phyloP scores from a whole-genome alignment of 768 basidiomycete genomes.

The Epithele typhae region DNA sequence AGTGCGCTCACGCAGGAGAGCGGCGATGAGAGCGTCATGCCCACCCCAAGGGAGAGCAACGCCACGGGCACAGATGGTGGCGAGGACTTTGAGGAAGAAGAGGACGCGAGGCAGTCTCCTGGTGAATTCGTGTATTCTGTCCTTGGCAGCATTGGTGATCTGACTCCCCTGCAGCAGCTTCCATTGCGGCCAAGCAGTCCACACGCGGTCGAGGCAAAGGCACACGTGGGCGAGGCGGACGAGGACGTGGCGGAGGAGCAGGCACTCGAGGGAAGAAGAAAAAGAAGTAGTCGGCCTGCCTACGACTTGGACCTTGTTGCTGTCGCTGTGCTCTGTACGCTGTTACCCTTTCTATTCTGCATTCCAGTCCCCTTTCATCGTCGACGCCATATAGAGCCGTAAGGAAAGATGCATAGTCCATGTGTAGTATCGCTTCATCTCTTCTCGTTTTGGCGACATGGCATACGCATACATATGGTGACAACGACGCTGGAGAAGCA shows the following conservation, averaged over 20 bases:
- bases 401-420: constrained; percentile 16
- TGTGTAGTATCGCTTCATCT: constrained; percentile 14
- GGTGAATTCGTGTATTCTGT: constrained; percentile 41
- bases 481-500: constrained; percentile 16
- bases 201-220: constrained; percentile 29
- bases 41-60: constrained; percentile 61
- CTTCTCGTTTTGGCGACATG: constrained; percentile 22
- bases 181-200: constrained; percentile 17
- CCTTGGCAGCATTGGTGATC: background rate
- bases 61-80: constrained; percentile 68
- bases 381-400: background rate
- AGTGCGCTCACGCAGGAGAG: constrained; percentile 82
- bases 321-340: constrained; percentile 9
- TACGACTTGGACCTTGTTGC: background rate
- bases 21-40: constrained; percentile 61
- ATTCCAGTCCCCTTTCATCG: too few species aligned
- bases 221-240: constrained; percentile 15
- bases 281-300: constrained; percentile 34
- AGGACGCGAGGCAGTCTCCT: constrained; percentile 54
- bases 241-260: constrained; percentile 28
- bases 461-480: constrained; percentile 28
- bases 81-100: constrained; percentile 67
- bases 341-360: background rate
- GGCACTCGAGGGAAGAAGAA: constrained; percentile 40
- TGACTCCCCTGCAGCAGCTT: constrained; percentile 1